Base-by-base conservation (phyloP, 2,329 filamentous ascomycete genomes). In the Dendrostoma leiphaemia region DNA sequence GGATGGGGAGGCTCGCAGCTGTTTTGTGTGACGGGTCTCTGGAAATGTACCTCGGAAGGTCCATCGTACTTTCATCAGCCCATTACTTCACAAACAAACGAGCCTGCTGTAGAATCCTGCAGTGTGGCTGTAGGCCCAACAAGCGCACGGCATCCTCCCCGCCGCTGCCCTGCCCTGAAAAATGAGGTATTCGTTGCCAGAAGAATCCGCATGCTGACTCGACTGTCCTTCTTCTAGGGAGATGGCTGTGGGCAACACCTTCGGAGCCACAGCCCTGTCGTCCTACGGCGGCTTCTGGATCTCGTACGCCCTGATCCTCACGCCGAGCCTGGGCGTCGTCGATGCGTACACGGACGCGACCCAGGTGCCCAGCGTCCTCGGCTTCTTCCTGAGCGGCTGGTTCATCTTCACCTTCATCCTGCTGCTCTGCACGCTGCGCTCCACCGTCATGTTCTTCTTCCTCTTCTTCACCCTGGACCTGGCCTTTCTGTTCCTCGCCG, bases 231-330 rank as follows among this genome's bases (percentile, higher is more conserved):
- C 26, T 63, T 31, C 5, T 59, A 90, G 88, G 88, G 89, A 93
- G 75, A 90, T 93, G 83, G 88, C 89, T 32, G 80, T 90, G n/a
- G 89, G 89, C 54, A 93, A 93, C 78, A 93, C 90, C 10, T 92
- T 93, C 61, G 89, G 89, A 78, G 89, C 88, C 49, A 92, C 89
- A 23, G 88, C 89, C 19, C 74, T 93, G 54, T 89, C 88, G 9
- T 92, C 89, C 0, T 93, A 90, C 66, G 89, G 90, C 63, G 89
- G 89, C 59, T 93, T 93, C 80, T 93, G 90, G 90, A 82, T 93
- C 65, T 77, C 81, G 12, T 88, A 90, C 64, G 89, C 77, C 59
- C 86, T 92, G 63, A 78, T 92, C 51, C 71, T 89, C 58, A 90
- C 87, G 2, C 89, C 82, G 1, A 67, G 80, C 54, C 68, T 75